Base-by-base conservation (phyloP, 2,329 filamentous ascomycete genomes). In the Ambrosiella beaveri region DNA sequence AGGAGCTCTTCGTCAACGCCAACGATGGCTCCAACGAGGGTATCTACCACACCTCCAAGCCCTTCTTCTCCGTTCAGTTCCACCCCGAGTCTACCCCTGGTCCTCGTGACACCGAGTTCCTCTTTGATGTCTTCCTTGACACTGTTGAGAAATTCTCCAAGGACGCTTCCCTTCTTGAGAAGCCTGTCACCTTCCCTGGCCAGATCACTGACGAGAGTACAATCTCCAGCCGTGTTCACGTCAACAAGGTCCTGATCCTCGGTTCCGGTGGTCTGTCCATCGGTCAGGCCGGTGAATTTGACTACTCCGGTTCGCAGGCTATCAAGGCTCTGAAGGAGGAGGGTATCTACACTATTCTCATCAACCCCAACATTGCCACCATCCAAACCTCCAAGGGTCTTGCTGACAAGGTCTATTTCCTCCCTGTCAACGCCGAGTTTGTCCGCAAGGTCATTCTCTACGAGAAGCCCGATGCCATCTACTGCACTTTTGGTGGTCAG, bases 11-110 rank as follows among this genome's bases (percentile, higher is more conserved):
- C 64, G 86, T 97, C 66, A 98, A 98, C 67, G 91, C 93, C 71
- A 98, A 98, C 70, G 93, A 98, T 65, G 87, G 88, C 65, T 96
- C 88, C 72, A 98, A 98, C 71, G 93, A 98, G 74, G 93, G 93
- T 72, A 96, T 98, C 67, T 85, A 90, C 71, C 89, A 97, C 70
- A 74, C 79, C 54, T 80, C 75, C 69, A 86, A 84, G 66, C 93
- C 93, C 56, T 94, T 91, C 74, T 98, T 98, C 77, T 96, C 89
- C 75, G 93, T 97, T n/a, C 93, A 98, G 69, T 98, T 98, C 74
- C 93, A 98, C 68, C 93, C 93, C 0, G 93, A 98, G 72, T 95
- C 90, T 75, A 94, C 89, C 1, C 93, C 93, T 2, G 93, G 93
- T 59, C 93, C 93, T 56, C 81, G 88, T 40, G 93, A 98, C 68